These are phyloP conservation scores for Leavenworthia alabamica DNA, from an alignment of 345 rosid genomes.

Conservation along the genomic window DNA sequence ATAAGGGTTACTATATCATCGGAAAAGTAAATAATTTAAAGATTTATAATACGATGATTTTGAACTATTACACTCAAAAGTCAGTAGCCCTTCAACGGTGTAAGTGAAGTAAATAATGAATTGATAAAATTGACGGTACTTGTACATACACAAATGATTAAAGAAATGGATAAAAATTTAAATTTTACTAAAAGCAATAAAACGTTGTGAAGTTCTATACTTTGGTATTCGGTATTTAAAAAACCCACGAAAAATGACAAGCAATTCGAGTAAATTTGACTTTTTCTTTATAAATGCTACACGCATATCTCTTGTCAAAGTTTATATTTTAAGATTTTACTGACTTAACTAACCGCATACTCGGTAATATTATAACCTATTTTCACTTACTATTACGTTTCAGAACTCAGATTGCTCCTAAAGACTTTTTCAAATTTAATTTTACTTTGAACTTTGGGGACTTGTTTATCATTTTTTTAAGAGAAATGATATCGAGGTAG, in stretches of 20 bases:
- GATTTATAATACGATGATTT: too few relatives aligned
- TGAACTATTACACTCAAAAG: too few relatives aligned
- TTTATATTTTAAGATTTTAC: constrained; percentile 2
- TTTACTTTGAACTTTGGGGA: not conserved
- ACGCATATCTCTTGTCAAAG: constrained; percentile 2
- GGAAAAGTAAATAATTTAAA: not conserved
- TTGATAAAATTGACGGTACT: constrained; percentile 12
- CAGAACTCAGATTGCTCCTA: not conserved
- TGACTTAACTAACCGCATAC: not conserved
- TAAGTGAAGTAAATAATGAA: constrained; percentile 5
- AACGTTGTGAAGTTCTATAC: constrained; percentile 43
- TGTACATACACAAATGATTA: constrained; percentile 8
- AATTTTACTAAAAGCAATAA: constrained; percentile 28
- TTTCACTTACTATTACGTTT: constrained; percentile 9
- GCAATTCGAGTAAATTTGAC: constrained; percentile 37
- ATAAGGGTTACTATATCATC: too few relatives aligned
- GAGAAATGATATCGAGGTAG: not conserved
- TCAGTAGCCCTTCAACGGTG: not conserved
- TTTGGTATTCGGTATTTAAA: constrained; percentile 33
- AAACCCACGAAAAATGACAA: constrained; percentile 32
- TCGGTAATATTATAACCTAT: constrained; percentile 4
- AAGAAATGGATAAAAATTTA: not conserved
- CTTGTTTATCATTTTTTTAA: constrained; percentile 4
- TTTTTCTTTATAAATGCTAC: constrained; percentile 34
- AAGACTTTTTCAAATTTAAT: not conserved